These are phyloP conservation scores for Trametes sanguinea DNA, from an alignment of 768 basidiomycete genomes.

Conservation along the genomic window DNA sequence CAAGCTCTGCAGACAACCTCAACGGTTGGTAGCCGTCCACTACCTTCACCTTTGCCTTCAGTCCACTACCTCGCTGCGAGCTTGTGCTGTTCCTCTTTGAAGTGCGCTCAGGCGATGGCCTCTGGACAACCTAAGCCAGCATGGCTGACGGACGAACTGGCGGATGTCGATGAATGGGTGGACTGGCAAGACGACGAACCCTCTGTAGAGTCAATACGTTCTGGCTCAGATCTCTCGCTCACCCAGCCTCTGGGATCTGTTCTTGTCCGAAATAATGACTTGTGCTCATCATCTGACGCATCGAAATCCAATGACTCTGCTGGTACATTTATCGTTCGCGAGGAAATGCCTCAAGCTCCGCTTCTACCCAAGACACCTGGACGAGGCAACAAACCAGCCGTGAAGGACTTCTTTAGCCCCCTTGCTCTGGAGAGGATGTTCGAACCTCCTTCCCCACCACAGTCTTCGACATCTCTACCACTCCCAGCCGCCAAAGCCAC, in stretches of 20 bases:
- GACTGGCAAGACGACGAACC: conserved; percentile 54
- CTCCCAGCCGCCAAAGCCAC: conserved; percentile 10
- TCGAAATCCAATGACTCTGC: conserved; percentile 37
- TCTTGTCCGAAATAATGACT: conserved; percentile 38
- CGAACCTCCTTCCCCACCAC: conserved; percentile 85
- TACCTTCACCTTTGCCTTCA: neutral
- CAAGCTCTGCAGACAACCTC: neutral
- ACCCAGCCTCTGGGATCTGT: conserved; percentile 58
- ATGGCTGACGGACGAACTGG: conserved; percentile 89
- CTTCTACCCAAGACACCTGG: conserved; percentile 70
- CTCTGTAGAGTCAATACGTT: conserved; percentile 33
- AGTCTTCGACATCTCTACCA: conserved; percentile 1
- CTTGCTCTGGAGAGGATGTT: conserved; percentile 89
- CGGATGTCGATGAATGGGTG: conserved; percentile 78
- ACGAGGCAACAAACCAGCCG: conserved; percentile 54
- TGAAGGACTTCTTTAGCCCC: conserved; percentile 88
- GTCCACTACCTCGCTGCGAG: neutral
- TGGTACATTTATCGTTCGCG: conserved; percentile 78
- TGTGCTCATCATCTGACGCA: conserved; percentile 26
- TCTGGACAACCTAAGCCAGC: conserved; percentile 47
- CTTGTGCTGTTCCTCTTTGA: neutral
- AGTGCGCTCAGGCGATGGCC: conserved; percentile 1
- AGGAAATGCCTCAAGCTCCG: conserved; percentile 58
- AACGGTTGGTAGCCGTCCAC: neutral
- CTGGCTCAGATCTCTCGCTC: conserved; percentile 34